A percentile compares a stretch with the other conserved stretches of the same genome.
These are phyloP conservation scores for Ligustrum vulgare DNA, from an alignment of 257 asterid genomes.

Conservation along the genomic window DNA sequence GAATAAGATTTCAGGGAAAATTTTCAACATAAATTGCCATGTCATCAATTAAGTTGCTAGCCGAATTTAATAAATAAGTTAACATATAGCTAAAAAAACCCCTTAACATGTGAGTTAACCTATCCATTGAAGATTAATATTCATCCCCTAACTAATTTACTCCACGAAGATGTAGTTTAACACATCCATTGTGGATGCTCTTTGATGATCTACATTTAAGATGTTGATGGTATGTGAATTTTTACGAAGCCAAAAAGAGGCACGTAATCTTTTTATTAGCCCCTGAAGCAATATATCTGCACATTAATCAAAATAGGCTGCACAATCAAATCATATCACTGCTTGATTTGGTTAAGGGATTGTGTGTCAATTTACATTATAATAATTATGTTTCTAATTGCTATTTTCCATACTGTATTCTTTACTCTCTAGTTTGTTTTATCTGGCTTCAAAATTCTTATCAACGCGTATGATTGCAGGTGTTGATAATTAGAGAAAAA, in stretches of 20 bases:
- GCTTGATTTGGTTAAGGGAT: background rate
- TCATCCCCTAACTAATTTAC: too few species aligned
- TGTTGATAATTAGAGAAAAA: constrained; percentile 86
- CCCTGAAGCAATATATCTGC: constrained; percentile 1
- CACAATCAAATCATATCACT: background rate
- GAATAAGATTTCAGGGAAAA: too few species aligned
- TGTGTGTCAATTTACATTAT: constrained; percentile 1
- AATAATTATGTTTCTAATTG: background rate
- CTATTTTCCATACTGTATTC: constrained; percentile 12
- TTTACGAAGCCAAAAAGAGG: background rate
- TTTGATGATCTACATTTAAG: constrained; percentile 5
- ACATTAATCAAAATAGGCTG: background rate
- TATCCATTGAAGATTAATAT: too few species aligned
- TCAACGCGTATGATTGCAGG: constrained; percentile 43
- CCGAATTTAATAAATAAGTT: too few species aligned
- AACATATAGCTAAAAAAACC: too few species aligned
- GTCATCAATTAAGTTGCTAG: too few species aligned
- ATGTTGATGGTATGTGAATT: background rate
- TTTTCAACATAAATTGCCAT: too few species aligned
- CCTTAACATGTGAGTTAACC: too few species aligned
- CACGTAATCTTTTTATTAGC: background rate
- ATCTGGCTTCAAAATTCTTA: constrained; percentile 6
- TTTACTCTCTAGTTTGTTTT: background rate
- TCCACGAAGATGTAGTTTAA: too few species aligned
- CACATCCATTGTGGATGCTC: too few species aligned